phyloP scores from a whole-genome alignment of 2,329 filamentous ascomycete species.

The Whalleya microplaca region DNA sequence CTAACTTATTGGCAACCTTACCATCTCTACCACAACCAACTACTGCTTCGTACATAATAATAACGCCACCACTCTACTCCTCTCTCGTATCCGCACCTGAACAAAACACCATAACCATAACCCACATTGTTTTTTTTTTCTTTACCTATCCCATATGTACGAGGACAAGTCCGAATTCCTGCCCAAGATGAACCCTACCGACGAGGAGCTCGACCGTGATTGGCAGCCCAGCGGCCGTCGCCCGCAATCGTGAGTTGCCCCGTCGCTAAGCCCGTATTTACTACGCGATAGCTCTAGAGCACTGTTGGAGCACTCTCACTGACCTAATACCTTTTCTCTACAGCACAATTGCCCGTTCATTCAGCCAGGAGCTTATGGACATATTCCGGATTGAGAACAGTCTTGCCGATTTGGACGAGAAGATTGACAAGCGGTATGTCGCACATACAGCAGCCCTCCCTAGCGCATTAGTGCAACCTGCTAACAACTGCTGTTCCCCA shows the following conservation, averaged over 20 bases:
- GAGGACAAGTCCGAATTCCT: slow-evolving; percentile 13
- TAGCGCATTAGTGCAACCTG: slow-evolving; percentile 1
- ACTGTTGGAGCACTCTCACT: slow-evolving; percentile 16
- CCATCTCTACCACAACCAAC: too few relatives aligned
- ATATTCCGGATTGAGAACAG: slow-evolving; percentile 87
- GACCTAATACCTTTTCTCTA: slow-evolving; percentile 14
- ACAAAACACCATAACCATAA: slow-evolving; percentile 1
- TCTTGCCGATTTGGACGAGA: slow-evolving; percentile 71
- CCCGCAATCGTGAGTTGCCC: slow-evolving; percentile 76
- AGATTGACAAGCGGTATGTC: slow-evolving; percentile 80
- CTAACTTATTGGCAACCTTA: too few relatives aligned
- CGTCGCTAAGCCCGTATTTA: slow-evolving; percentile 60
- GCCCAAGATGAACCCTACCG: slow-evolving; percentile 49
- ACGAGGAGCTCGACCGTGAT: slow-evolving; percentile 73
- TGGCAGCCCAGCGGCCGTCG: slow-evolving; percentile 80
- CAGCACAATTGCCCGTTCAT: slow-evolving; percentile 86
- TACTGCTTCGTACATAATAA: slow-evolving; percentile 18
- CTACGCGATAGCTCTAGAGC: slow-evolving; percentile 24
- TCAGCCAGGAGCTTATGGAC: slow-evolving; percentile 83
- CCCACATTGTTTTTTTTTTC: slow-evolving; percentile 1
- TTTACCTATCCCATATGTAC: slow-evolving; percentile 8
- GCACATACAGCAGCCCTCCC: slow-evolving; percentile 9
- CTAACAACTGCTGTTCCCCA: slow-evolving; percentile 8
- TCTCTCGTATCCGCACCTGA: slow-evolving; percentile 7
- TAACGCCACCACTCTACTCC: slow-evolving; percentile 18